phyloP scores from a whole-genome alignment of 768 basidiomycete species.

The Rhodosporidiobolus odoratus region DNA sequence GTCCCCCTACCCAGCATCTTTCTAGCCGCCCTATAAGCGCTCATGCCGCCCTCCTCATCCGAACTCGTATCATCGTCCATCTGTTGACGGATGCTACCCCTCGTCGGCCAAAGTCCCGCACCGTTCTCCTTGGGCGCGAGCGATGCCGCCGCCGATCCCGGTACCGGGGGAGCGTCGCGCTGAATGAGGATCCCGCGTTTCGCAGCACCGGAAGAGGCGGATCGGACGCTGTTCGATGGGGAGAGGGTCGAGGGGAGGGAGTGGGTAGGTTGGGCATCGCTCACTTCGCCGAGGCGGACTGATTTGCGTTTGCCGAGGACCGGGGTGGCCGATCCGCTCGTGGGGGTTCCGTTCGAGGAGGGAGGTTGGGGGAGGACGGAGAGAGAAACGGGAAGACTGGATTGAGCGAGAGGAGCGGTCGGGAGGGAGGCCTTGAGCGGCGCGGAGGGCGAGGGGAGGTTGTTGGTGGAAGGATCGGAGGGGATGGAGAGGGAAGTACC shows the following conservation, averaged over 20 bases:
- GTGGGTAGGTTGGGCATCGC: background rate
- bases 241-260: constrained; percentile 1
- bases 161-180: constrained; percentile 10
- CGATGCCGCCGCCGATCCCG: background rate
- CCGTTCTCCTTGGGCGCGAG: background rate
- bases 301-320: constrained; percentile 28
- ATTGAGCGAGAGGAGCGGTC: background rate
- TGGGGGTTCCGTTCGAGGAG: background rate
- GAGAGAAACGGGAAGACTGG: background rate
- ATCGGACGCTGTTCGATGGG: constrained; percentile 24
- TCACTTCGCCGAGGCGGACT: constrained; percentile 28
- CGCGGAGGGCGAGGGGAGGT: background rate
- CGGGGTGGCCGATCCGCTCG: background rate
- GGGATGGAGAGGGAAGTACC: background rate
- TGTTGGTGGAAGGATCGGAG: background rate
- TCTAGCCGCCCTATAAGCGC: constrained; percentile 26
- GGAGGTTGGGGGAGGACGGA: constrained; percentile 3
- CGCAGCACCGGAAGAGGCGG: background rate
- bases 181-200: constrained; percentile 26
- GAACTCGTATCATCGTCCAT: constrained; percentile 12
- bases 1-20: constrained; percentile 19
- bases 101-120: constrained; percentile 8
- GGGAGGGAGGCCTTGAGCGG: background rate
- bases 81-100: constrained; percentile 8
- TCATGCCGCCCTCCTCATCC: background rate